phyloP scores from a whole-genome alignment of 768 basidiomycete species.

The Collybiopsis confluens region DNA sequence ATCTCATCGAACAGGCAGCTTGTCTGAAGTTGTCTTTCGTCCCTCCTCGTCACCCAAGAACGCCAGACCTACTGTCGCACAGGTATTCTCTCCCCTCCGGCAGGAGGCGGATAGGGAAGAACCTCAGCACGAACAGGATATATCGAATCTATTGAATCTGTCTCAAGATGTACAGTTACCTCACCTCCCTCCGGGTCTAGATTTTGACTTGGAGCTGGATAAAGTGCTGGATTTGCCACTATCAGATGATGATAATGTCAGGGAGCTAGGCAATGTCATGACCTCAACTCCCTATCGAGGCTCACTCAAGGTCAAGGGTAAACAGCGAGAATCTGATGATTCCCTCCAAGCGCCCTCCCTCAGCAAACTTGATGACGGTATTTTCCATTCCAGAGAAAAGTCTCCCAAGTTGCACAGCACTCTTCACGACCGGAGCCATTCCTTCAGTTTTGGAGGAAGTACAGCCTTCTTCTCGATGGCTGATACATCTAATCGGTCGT shows the following conservation, averaged over 20 bases:
- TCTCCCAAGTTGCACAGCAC: conserved; percentile 29
- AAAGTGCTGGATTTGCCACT: conserved; percentile 25
- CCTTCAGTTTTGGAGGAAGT: conserved; percentile 65
- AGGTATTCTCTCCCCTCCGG: conserved; percentile 46
- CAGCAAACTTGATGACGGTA: conserved; percentile 34
- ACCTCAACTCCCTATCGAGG: conserved; percentile 44
- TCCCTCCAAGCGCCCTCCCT: conserved; percentile 16
- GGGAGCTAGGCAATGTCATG: conserved; percentile 19
- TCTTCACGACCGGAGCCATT: conserved; percentile 58
- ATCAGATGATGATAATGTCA: conserved; percentile 24
- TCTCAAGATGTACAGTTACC: conserved; percentile 54
- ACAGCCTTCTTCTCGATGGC: conserved; percentile 55
- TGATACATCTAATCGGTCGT: conserved; percentile 17
- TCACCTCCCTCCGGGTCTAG: conserved; percentile 39
- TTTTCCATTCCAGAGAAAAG: conserved; percentile 41
- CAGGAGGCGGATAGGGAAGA: conserved; percentile 12
- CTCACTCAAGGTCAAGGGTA: conserved; percentile 37
- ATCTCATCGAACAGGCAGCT: conserved; percentile 21
- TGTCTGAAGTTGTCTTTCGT: conserved; percentile 22
- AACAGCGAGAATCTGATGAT: conserved; percentile 16
- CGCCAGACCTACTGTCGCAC: conserved; percentile 40
- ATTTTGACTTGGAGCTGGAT: conserved; percentile 32
- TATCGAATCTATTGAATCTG: conserved; percentile 54
- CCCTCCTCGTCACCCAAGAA: conserved; percentile 22
- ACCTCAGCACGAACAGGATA: conserved; percentile 22